These are phyloP conservation scores for Iris macrosiphon DNA, from an alignment of 106 monocot species.

Conservation along the genomic window DNA sequence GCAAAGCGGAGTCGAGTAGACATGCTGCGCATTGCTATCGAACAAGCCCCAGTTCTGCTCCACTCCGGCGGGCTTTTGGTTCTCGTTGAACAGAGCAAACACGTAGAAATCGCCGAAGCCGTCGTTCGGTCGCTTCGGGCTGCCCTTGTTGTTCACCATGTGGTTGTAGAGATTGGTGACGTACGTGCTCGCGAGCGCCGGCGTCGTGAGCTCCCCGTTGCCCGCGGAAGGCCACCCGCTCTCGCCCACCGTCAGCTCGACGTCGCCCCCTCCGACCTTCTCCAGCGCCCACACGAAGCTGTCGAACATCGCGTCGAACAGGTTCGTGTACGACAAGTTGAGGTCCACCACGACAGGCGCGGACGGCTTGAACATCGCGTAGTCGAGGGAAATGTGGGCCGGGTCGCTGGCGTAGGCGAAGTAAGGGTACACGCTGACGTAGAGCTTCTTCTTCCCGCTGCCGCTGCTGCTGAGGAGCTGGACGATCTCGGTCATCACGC, in stretches of 20 bases:
- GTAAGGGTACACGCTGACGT: background rate
- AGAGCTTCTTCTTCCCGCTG: background rate
- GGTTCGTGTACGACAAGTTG: background rate
- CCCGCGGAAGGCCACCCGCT: constrained; percentile 11
- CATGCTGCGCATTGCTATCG: background rate
- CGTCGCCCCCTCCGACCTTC: background rate
- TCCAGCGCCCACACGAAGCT: constrained; percentile 2
- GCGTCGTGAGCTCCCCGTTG: background rate
- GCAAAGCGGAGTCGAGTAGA: background rate
- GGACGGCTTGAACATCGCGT: background rate
- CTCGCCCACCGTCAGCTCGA: background rate
- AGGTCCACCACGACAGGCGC: background rate
- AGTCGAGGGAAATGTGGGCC: background rate
- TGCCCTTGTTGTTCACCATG: background rate
- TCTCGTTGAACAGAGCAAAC: constrained; percentile 7
- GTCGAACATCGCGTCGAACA: constrained; percentile 4
- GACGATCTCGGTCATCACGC: background rate
- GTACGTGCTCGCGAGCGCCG: background rate
- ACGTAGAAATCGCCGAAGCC: background rate
- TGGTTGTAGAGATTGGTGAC: background rate
- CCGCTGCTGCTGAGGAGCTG: background rate
- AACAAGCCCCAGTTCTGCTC: constrained; percentile 9
- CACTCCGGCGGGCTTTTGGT: background rate
- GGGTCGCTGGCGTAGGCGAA: background rate
- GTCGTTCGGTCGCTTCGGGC: background rate